Evolutionary conservation across 139 green algal genomes (phyloP), one percentile per base, ranked within the genome.

Genomic region (Chlamydomonas incerta): DNA sequence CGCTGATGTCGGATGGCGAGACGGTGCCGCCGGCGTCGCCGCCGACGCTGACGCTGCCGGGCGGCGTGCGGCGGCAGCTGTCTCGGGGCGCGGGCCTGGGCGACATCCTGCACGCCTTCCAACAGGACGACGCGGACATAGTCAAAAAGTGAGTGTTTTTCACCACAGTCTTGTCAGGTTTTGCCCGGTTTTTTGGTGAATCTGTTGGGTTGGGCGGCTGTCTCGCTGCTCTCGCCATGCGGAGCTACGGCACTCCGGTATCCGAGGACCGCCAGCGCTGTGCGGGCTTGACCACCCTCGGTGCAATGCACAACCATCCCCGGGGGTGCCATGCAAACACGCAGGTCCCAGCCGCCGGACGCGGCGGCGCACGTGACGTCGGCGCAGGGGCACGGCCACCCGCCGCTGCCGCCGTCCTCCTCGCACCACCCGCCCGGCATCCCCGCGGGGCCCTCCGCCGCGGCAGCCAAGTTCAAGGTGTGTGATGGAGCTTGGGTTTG

Each of bases 51-150:
- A 55, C 67, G 55, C 80, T 90, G 55, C 86, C 86, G 0, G 66
- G 66, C 20, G 81, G 81, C 21, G 80, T 90, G 20, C 80, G 72
- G 24, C 69, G 73, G 20, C 86, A 90, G 86, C 80, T 90, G 50
- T 87, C 79, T 5, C 68, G 69, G 23, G 86, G 86, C 20, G 86
- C 80, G 5, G 69, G 24, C 11, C 75, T 82, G 34, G 80, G 80
- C 14, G 86, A 90, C 80, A 90, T 90, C 65, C 62, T 87, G 26
- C 37, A 31, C 0, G 80, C 72, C 13, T 90, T 87, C 73, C 60
- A 87, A 24, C 50, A 66, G 18, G 86, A 90, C 31, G 86, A 90
- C 37, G 47, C 62, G 4, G 86, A 90, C 23, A 74, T 89, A 0
- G 79, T 89, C 0, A 72, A 72, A 1, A 75, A 57, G 77, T 83